These are phyloP conservation scores for Trichoderma simmonsii DNA, from an alignment of 2,329 filamentous ascomycete genomes.

Conservation along the genomic window DNA sequence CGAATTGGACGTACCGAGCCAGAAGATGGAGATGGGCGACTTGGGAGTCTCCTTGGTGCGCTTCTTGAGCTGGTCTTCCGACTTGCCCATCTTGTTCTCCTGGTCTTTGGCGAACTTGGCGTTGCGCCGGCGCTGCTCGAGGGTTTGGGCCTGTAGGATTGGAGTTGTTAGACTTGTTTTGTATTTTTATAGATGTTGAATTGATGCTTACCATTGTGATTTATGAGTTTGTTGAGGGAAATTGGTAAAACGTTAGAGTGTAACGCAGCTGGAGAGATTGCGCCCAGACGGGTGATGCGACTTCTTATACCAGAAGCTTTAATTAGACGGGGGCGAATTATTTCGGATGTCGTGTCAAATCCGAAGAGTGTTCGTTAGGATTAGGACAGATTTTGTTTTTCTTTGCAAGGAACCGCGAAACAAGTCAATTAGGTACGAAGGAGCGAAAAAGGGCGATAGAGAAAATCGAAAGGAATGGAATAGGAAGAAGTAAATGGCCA, in stretches of 20 bases:
- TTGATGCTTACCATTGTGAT: slow-evolving; percentile 7
- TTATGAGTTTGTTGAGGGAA: background rate
- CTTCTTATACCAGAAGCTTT: background rate
- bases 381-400: slow-evolving; percentile 26
- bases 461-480: background rate
- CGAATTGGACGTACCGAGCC: slow-evolving; percentile 49
- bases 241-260: background rate
- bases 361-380: background rate
- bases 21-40: slow-evolving; percentile 62
- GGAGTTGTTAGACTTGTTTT: background rate
- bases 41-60: slow-evolving; percentile 52
- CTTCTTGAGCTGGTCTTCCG: slow-evolving; percentile 62
- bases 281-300: background rate
- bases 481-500: background rate
- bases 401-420: background rate
- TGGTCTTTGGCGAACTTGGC: slow-evolving; percentile 73
- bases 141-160: slow-evolving; percentile 68
- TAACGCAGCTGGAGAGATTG: background rate
- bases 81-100: slow-evolving; percentile 71
- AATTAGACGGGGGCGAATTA: background rate
- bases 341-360: slow-evolving; percentile 3
- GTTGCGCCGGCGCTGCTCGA: slow-evolving; percentile 77
- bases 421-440: background rate
- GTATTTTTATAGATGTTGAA: background rate
- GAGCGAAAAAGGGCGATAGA: background rate